Base-by-base conservation (phyloP, 495 filamentous ascomycete genomes). In the Sabuloglossum arenarium region DNA sequence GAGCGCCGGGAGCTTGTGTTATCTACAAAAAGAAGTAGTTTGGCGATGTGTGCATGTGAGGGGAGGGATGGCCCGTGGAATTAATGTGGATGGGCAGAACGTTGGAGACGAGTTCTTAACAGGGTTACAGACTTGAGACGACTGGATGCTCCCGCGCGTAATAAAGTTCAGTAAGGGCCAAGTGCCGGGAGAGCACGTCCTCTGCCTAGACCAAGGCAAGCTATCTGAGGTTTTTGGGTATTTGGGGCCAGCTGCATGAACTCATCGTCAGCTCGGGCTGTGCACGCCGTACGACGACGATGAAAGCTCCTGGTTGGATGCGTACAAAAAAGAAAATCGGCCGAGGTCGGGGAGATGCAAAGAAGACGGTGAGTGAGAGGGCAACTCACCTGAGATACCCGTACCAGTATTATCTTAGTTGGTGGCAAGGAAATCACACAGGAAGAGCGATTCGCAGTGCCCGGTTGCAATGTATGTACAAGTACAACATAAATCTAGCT, bases 181-280 rank as follows among this genome's bases (percentile, higher is more conserved):
- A 14, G 34, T n/a, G n/a, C n/a, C n/a, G n/a, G n/a, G n/a, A n/a
- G n/a, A n/a, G n/a, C n/a, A n/a, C n/a, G n/a, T n/a, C n/a, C n/a
- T n/a, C n/a, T n/a, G n/a, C n/a, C n/a, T n/a, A n/a, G n/a, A n/a
- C n/a, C 34, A 3, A 43, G 21, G 19, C 19, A 4, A 12, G 39
- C 19, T 43, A 43, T 43, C 21, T 28, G 25, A 6, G 11, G 12
- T 8, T 4, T 6, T 10, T 23, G 16, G 23, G 24, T 29, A 2
- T 14, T 29, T 29, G 24, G 34, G 47, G 6, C 45, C 47, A 30
- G 28, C 47, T 51, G 47, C 47, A 29, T 19, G 47, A 27, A 28
- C 28, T 51, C 47, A 27, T 51, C 47, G 16, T 51, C 47, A 51
- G 47, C 47, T 51, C 28, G 47, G 47, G 47, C 47, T 51, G 47